phyloP scores from a whole-genome alignment of 306 rosid genomes.

The Castanea sativa region DNA sequence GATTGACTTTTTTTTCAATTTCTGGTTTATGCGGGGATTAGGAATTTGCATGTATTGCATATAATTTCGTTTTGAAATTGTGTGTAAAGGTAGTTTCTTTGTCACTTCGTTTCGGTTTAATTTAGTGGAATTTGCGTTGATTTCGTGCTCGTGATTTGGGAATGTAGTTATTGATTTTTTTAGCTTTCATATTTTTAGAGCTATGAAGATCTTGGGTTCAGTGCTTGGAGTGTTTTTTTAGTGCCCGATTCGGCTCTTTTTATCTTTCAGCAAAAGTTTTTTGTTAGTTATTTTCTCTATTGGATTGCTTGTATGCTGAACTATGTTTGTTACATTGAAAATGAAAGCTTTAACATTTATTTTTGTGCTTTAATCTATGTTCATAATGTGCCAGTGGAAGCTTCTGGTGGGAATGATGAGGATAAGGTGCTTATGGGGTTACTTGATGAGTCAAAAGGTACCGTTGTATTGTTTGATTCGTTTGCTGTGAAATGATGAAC shows the following conservation, averaged over 20 bases:
- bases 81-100: not conserved
- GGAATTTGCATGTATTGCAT: too few species aligned
- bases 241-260: not conserved
- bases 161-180: not conserved
- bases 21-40: too few species aligned
- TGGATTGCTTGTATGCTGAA: not conserved
- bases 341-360: not conserved
- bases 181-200: not conserved
- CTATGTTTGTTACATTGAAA: not conserved
- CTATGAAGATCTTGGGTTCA: not conserved
- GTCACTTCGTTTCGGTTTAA: not conserved
- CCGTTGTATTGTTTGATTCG: not conserved
- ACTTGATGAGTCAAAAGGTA: slow-evolving; percentile 53
- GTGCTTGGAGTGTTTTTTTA: not conserved
- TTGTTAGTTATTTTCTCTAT: not conserved
- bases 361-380: slow-evolving; percentile 11
- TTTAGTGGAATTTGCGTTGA: not conserved
- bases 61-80: not conserved
- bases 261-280: not conserved
- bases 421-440: slow-evolving; percentile 36
- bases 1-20: not conserved
- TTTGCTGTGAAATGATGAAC: not conserved
- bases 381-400: slow-evolving; percentile 25
- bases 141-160: not conserved
- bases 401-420: slow-evolving; percentile 40